Percentiles rank a stretch among this genome's conserved stretches.
Evolutionary conservation across 306 rosid genomes (phyloP).

Genomic region (Dryas drummondii): DNA sequence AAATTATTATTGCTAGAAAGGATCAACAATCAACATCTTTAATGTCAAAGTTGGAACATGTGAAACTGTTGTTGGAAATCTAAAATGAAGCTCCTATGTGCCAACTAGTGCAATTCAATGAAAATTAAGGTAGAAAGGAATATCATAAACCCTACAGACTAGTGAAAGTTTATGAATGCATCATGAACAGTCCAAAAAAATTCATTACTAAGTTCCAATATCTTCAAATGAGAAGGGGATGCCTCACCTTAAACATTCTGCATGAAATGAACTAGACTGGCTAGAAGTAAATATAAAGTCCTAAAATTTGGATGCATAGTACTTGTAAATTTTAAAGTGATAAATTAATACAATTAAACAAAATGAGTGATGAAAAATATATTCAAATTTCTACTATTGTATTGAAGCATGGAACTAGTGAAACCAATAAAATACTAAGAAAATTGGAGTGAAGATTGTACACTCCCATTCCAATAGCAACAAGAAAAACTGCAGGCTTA

Average conservation of each 20-base stretch:
- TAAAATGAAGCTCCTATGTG: not conserved
- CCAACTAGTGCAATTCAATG: not conserved
- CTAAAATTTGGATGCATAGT: not conserved
- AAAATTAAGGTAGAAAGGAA: not conserved
- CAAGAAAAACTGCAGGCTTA: slow-evolving; percentile 74
- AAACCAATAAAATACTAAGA: not conserved
- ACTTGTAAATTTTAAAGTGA: not conserved
- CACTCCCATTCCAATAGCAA: slow-evolving; percentile 88
- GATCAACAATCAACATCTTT: not conserved
- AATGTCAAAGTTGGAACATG: not conserved
- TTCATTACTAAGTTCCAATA: not conserved
- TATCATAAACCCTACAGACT: not conserved
- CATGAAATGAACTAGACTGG: slow-evolving; percentile 1
- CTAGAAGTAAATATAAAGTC: not conserved
- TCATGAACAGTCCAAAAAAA: not conserved
- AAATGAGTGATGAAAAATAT: not conserved
- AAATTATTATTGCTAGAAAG: not conserved
- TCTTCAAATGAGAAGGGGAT: not conserved
- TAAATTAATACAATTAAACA: not conserved
- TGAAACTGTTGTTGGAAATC: not conserved
- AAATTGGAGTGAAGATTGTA: slow-evolving; percentile 36
- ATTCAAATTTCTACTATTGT: slow-evolving; percentile 2
- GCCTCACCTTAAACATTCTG: not conserved
- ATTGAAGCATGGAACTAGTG: slow-evolving; percentile 20
- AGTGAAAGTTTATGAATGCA: not conserved